Evolutionary conservation across 495 filamentous ascomycete genomes (phyloP), one percentile per base, ranked within the genome.

Genomic region (Aspergillus sparsus): DNA sequence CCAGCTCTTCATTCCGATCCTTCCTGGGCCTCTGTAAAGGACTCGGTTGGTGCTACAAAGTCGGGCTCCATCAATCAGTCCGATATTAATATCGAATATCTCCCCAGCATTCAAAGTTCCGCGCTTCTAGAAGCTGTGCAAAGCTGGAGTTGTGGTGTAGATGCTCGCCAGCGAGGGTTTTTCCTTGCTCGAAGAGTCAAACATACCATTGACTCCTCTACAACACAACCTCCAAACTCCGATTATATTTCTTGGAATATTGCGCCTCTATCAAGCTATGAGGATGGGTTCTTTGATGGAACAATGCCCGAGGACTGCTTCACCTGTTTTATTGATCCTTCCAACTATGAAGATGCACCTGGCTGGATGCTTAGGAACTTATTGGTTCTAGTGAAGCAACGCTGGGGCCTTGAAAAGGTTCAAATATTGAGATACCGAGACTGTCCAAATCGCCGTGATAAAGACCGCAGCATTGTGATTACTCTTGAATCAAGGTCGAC

Each of bases 281-380:
- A 98, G 71, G 81, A 76, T 49, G 92, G 90, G 1, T 98, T 98
- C 74, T 98, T 98, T 71, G 75, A 87, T 34, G 80, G 82, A 49
- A 74, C 87, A 8, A 76, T 81, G 2, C 74, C 83, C 16, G 80
- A 87, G 55, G 90, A 97, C 68, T 85, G 84, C 62, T 97, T 86
- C 67, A 80, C 96, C 12, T 84, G 87, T 55, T 97, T 98, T 73
- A 88, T 89, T 21, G 94, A 98, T 69, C 92, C 94, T 6, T 96
- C 93, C 3, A 96, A 89, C 37, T 97, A 96, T 69, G 75, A 87
- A 4, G 83, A 88, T 46, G 85, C 90, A 57, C 93, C 94, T 7
- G 90, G 92, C 0, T 97, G 94, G 94, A 90, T 93, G 79, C 77
- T 98, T 31, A 81, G 94, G 52, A 98, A 98, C 66, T 81, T 98